Conservation (phyloP, 2,329 filamentous ascomycete species). For the Aspergillus novofumigatus region DNA sequence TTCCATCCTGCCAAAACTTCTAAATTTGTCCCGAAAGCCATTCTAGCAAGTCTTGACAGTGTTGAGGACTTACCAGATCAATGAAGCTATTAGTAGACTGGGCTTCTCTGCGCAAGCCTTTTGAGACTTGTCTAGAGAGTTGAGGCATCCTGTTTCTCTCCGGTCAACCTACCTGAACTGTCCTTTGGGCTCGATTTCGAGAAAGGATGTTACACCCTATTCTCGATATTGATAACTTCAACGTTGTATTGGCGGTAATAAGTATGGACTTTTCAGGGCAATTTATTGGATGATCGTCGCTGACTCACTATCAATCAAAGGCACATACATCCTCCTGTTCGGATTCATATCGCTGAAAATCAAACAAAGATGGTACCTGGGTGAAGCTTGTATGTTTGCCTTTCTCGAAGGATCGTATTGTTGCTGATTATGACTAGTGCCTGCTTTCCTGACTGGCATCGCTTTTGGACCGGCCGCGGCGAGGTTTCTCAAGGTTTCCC, state of each 20-base stretch:
- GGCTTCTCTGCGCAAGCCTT: background rate
- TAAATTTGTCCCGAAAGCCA: background rate
- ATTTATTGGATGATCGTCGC: background rate
- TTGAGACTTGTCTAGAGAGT: background rate
- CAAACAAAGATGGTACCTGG: conserved; percentile 38
- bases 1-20: background rate
- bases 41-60: background rate
- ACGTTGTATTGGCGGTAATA: conserved; percentile 30
- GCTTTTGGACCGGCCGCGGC: conserved; percentile 53
- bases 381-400: conserved; percentile 33
- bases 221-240: conserved; percentile 33
- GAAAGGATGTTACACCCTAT: conserved; percentile 32
- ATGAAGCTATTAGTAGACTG: background rate
- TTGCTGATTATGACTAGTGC: conserved; percentile 39
- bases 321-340: conserved; percentile 29
- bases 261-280: conserved; percentile 18
- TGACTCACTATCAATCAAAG: conserved; percentile 16
- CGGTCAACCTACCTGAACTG: background rate
- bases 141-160: background rate
- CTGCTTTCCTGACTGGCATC: conserved; percentile 53
- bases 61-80: background rate
- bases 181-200: background rate
- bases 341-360: conserved; percentile 34
- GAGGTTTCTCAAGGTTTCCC: conserved; percentile 47
- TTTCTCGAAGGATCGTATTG: background rate